Conservation (phyloP, 75 land plant species). For the Azolla pinnata region DNA sequence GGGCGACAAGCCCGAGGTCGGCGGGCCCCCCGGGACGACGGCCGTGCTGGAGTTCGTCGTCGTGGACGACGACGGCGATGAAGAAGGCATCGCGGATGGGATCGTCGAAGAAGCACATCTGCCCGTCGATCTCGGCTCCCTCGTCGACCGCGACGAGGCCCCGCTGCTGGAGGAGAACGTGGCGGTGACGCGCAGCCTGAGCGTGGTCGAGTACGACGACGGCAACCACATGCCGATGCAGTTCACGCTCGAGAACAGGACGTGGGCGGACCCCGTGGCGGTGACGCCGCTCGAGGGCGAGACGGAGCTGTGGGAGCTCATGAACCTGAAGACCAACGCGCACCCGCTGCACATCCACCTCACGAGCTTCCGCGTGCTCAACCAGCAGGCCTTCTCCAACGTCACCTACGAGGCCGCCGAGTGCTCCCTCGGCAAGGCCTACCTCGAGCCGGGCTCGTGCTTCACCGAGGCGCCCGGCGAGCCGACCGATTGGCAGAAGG, state of each 20-base stretch:
- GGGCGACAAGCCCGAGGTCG: conserved; percentile 12
- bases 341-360: conserved; percentile 38
- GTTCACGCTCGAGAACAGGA: conserved; percentile 10
- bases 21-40: background rate
- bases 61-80: background rate
- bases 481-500: conserved; percentile 3
- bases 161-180: background rate
- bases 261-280: conserved; percentile 18
- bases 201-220: conserved; percentile 8
- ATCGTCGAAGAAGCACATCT: too few species aligned
- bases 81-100: background rate
- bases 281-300: conserved; percentile 26
- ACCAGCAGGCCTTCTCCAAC: background rate
- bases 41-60: conserved; percentile 23
- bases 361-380: conserved; percentile 9
- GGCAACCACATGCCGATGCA: conserved; percentile 13
- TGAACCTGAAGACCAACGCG: conserved; percentile 19
- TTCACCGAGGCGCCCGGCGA: background rate
- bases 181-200: conserved; percentile 1
- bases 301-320: conserved; percentile 28
- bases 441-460: background rate
- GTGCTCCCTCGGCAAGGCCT: background rate
- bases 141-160: background rate
- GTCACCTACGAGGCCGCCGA: background rate
- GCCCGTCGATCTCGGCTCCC: background rate